Evolutionary conservation across 805 yeast genomes (phyloP).

Genomic region (Pichia rugopelliculosa): DNA sequence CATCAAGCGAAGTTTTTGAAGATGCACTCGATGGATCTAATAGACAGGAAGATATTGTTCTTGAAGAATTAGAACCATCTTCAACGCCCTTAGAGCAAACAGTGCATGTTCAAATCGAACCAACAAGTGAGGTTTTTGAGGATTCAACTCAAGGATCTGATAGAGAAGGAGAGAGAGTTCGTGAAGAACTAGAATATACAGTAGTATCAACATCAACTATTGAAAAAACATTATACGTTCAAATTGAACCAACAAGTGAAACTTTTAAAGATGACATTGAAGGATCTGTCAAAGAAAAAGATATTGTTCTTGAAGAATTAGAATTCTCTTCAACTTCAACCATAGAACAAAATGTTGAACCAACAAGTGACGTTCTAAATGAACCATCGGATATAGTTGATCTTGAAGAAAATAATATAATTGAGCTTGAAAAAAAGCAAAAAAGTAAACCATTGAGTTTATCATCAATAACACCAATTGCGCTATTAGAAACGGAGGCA

Average conservation of each 20-base stretch:
- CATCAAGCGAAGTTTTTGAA: not conserved
- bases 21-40: not conserved
- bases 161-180: not conserved
- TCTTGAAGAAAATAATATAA: not conserved
- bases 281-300: not conserved
- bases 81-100: too few species aligned
- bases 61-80: not conserved
- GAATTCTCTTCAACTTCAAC: not conserved
- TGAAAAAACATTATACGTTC: not conserved
- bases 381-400: not conserved
- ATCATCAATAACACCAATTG: not conserved
- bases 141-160: not conserved
- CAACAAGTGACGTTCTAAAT: not conserved
- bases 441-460: not conserved
- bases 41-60: not conserved
- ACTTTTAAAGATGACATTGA: not conserved
- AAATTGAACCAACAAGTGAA: slow-evolving; percentile 6
- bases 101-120: too few species aligned
- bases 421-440: not conserved
- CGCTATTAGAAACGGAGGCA: not conserved
- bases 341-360: not conserved
- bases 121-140: not conserved
- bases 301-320: not conserved
- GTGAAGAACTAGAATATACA: not conserved
- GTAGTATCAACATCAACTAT: not conserved